Base-by-base conservation (phyloP, 1,284 basidiomycete species). In the Leucoagaricus sp. region DNA sequence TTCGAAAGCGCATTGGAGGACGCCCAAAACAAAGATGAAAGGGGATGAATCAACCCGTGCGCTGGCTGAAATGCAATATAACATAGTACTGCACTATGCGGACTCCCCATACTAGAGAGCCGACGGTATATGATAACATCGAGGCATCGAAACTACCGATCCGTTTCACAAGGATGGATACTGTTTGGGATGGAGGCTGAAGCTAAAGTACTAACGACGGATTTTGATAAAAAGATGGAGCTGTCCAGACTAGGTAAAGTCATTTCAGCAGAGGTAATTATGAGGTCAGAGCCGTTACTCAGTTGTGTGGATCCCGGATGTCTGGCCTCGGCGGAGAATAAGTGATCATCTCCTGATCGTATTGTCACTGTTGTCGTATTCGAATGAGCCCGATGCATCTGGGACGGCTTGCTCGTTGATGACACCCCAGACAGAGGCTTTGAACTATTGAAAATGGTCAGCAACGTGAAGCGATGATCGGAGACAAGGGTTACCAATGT, bases 371-470 rank as follows among this genome's bases (percentile, higher is more conserved):
- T 51, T 47, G 3, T 57, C 55, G n/a, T 38, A 40, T 6, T 55
- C 54, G 21, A 26, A 34, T 19, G 53, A 49, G 41, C 55, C 52
- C 13, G 58, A 57, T 2, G 42, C 58, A 10, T 59, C 60, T 29
- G 58, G 60, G 5, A 40, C 78, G 53, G 87, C 83, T 63, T 92
- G 89, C 63, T 96, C 92, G 68, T 94, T 92, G 65, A 97, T 89
- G 46, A 96, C 89, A 8, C 90, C 92, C 94, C 94, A 98, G 0
- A 97, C 94, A 13, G 93, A 94, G 0, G 94, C 94, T 75, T 95
- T 94, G 81, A 94, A 96, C 89, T 96, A 19, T 12, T 71, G 2
- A 61, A 61, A 29, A 49, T 49, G 6, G 28, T 36, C n/a, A 48
- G 57, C 23, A 31, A 34, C 28, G 42, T 49, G 44, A 46, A 31